Conservation (phyloP, 2,329 filamentous ascomycete genomes). For the Fusarium xyrophilum region DNA sequence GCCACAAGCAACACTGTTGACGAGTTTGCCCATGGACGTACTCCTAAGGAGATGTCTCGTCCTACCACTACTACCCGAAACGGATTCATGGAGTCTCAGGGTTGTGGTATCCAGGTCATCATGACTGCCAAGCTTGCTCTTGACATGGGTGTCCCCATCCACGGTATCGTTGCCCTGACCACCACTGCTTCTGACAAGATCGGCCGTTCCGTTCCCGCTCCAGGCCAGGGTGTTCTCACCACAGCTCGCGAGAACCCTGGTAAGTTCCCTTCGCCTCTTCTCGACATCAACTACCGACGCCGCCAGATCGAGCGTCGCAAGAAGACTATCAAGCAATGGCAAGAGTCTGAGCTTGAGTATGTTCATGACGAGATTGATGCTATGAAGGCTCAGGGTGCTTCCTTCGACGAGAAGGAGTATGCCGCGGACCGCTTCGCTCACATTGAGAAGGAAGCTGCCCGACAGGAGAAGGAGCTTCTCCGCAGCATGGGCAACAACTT, state of each 20-base stretch:
- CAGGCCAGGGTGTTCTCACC: slow-evolving; percentile 95
- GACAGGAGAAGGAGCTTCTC: slow-evolving; percentile 92
- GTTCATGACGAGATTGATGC: slow-evolving; percentile 91
- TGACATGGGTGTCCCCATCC: slow-evolving; percentile 98
- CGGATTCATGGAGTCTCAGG: slow-evolving; percentile 99
- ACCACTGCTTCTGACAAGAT: slow-evolving; percentile 99
- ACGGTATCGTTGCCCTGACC: slow-evolving; percentile 91
- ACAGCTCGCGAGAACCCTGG: slow-evolving; percentile 89
- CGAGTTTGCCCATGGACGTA: slow-evolving; percentile 93
- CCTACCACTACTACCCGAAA: slow-evolving; percentile 96
- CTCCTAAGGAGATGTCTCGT: slow-evolving; percentile 96
- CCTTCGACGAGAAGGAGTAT: slow-evolving; percentile 86
- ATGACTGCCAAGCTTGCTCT: slow-evolving; percentile 96
- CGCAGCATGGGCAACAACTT: slow-evolving; percentile 96
- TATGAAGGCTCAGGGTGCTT: slow-evolving; percentile 78
- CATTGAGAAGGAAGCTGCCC: slow-evolving; percentile 82
- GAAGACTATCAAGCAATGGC: slow-evolving; percentile 95
- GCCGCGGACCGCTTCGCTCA: slow-evolving; percentile 83
- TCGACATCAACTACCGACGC: slow-evolving; percentile 97
- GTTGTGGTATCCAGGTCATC: slow-evolving; percentile 96
- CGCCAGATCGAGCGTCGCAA: slow-evolving; percentile 93
- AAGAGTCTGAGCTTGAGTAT: slow-evolving; percentile 92
- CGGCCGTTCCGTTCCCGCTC: slow-evolving; percentile 93
- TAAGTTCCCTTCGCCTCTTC: slow-evolving; percentile 92
- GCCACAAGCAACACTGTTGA: slow-evolving; percentile 98